These are phyloP conservation scores for Liquidambar formosana DNA, from an alignment of 164 flowering plant species.

Conservation along the genomic window DNA sequence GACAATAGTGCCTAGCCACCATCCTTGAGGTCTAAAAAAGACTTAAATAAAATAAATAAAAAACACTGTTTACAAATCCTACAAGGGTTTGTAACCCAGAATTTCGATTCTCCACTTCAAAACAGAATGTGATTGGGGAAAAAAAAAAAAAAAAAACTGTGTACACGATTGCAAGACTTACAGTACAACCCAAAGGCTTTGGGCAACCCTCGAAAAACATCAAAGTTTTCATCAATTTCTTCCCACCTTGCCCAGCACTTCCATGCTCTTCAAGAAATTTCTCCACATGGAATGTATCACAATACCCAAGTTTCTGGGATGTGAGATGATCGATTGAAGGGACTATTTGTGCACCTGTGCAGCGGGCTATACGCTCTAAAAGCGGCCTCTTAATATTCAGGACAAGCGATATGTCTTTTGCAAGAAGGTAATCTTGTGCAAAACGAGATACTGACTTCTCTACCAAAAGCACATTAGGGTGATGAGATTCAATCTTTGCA, in stretches of 20 bases:
- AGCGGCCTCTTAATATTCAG: conserved; percentile 88
- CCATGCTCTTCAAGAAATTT: conserved; percentile 81
- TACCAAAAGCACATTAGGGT: conserved; percentile 84
- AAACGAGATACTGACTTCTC: conserved; percentile 92
- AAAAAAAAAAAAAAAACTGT: too few species aligned
- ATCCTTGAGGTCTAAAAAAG: too few species aligned
- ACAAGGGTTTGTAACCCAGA: not conserved
- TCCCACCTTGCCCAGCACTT: conserved; percentile 79
- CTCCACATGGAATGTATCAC: conserved; percentile 80
- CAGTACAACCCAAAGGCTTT: conserved; percentile 87
- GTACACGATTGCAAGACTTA: conserved; percentile 38
- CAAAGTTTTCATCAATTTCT: conserved; percentile 74
- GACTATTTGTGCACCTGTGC: conserved; percentile 87
- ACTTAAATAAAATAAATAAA: too few species aligned
- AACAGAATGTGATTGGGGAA: not conserved
- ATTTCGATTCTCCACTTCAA: not conserved
- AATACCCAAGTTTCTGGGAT: conserved; percentile 72
- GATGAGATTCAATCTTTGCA: conserved; percentile 81
- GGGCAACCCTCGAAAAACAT: conserved; percentile 98
- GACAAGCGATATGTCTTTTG: conserved; percentile 87
- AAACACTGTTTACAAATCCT: not conserved
- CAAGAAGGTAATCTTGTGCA: conserved; percentile 91
- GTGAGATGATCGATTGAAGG: conserved; percentile 92
- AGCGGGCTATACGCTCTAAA: conserved; percentile 93
- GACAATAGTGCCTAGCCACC: too few species aligned